A percentile compares a stretch with the other conserved stretches of the same genome.
phyloP scores from a whole-genome alignment of 495 filamentous ascomycete genomes.

The Hyaloscypha finlandica region DNA sequence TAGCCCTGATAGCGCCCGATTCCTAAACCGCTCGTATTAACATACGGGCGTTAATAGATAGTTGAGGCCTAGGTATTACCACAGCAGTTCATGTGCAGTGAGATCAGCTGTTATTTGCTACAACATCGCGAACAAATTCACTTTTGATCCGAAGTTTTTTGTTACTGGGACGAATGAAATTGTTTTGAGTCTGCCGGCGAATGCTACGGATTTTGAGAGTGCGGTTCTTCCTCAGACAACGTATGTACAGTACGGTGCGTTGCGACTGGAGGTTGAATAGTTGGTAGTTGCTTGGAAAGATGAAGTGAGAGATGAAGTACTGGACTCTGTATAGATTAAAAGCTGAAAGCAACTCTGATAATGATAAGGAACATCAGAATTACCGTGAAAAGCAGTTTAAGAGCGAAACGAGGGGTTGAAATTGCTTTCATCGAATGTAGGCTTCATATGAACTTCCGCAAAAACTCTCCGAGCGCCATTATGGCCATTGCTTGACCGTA shows the following conservation, averaged over 20 bases:
- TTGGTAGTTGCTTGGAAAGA: too few species aligned
- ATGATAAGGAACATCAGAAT: too few species aligned
- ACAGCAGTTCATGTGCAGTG: conserved; percentile 53
- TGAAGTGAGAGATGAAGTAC: too few species aligned
- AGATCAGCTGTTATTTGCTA: conserved; percentile 59
- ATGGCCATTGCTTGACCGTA: conserved; percentile 79
- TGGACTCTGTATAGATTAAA: too few species aligned
- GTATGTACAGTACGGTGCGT: conserved; percentile 62
- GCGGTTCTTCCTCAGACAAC: conserved; percentile 50
- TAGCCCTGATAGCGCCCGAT: too few species aligned
- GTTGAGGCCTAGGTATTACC: conserved; percentile 36
- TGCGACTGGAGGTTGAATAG: conserved; percentile 51
- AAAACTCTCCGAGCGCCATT: conserved; percentile 66
- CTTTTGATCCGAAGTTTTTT: conserved; percentile 47
- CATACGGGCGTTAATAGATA: too few species aligned
- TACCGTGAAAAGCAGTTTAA: too few species aligned
- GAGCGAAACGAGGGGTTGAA: too few species aligned
- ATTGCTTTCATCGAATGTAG: too few species aligned
- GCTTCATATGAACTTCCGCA: conserved; percentile 46
- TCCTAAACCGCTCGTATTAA: too few species aligned
- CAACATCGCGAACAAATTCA: conserved; percentile 52
- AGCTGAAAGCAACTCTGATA: too few species aligned
- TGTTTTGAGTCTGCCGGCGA: conserved; percentile 51
- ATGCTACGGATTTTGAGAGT: conserved; percentile 55
- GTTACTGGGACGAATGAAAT: conserved; percentile 49